These are phyloP conservation scores for Globisporangium cederbergense DNA, from an alignment of 352 stramenopile genomes.

Conservation along the genomic window DNA sequence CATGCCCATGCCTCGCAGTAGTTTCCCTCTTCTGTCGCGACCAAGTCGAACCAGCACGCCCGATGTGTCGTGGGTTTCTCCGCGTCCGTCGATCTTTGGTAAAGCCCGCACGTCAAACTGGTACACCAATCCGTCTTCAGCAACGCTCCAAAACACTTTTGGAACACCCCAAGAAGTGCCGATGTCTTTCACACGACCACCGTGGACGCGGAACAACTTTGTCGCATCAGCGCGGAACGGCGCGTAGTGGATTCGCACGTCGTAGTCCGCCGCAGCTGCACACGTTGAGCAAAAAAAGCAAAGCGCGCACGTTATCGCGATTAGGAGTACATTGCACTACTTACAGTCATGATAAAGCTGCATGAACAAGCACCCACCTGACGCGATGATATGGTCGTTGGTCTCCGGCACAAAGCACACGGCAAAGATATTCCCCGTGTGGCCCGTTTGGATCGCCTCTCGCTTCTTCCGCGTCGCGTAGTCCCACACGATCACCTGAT, in stretches of 20 bases:
- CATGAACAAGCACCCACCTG: constrained; percentile 15
- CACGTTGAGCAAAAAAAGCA: background rate
- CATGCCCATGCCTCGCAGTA: constrained; percentile 72
- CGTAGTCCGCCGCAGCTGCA: constrained; percentile 67
- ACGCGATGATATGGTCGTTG: constrained; percentile 77
- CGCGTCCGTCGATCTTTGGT: constrained; percentile 30
- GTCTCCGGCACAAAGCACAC: constrained; percentile 82
- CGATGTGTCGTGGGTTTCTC: constrained; percentile 33
- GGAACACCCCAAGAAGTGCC: constrained; percentile 55
- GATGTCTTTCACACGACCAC: constrained; percentile 82
- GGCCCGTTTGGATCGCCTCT: constrained; percentile 66
- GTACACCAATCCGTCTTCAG: constrained; percentile 81
- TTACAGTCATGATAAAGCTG: background rate
- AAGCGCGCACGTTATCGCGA: background rate
- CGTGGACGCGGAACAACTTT: constrained; percentile 68
- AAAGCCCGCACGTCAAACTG: constrained; percentile 79
- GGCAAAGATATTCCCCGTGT: constrained; percentile 85
- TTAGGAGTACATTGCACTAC: background rate
- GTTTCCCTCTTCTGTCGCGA: constrained; percentile 35
- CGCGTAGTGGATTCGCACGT: constrained; percentile 85
- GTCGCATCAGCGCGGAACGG: constrained; percentile 64
- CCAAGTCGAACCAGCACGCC: constrained; percentile 68
- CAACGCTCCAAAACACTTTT: constrained; percentile 84
- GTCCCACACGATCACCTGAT: constrained; percentile 75
- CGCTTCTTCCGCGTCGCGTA: constrained; percentile 50